Conservation (phyloP, 768 basidiomycete genomes). For the Podaxis mareebaensis region DNA sequence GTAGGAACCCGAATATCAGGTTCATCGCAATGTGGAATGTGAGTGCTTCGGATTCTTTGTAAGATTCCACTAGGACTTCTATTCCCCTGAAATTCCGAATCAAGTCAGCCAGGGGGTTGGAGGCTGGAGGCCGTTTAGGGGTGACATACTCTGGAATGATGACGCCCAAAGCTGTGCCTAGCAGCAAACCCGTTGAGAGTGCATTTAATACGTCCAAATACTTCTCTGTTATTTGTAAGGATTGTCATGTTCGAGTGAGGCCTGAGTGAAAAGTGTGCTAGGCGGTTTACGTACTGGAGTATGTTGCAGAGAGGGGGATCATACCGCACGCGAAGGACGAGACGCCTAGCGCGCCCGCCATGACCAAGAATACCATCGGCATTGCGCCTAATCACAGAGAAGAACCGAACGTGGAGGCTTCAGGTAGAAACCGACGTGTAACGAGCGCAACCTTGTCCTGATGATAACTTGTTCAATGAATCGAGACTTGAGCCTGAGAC, state of each 20-base stretch:
- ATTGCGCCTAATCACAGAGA: constrained; percentile 25
- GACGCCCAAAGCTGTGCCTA: constrained; percentile 88
- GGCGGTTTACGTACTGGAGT: constrained; percentile 56
- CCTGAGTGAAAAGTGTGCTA: constrained; percentile 17
- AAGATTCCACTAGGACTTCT: constrained; percentile 51
- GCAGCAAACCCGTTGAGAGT: constrained; percentile 71
- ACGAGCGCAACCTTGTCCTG: neutral
- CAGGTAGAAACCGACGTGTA: neutral
- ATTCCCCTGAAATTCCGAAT: constrained; percentile 56
- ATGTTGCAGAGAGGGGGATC: constrained; percentile 70
- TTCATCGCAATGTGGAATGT: constrained; percentile 60
- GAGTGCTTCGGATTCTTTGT: constrained; percentile 38
- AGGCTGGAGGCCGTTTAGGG: neutral
- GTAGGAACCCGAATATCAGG: constrained; percentile 58
- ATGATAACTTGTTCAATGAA: neutral
- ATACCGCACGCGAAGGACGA: constrained; percentile 71
- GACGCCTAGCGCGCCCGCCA: constrained; percentile 63
- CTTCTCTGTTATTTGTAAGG: constrained; percentile 26
- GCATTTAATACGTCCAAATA: constrained; percentile 35
- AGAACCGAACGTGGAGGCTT: neutral
- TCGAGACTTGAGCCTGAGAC: neutral
- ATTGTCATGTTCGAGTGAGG: constrained; percentile 11
- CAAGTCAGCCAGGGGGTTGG: neutral
- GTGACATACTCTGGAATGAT: constrained; percentile 88
- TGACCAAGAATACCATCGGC: constrained; percentile 43